Conservation (phyloP, 176 grass and related monocot species). For the Poa pratensis region DNA sequence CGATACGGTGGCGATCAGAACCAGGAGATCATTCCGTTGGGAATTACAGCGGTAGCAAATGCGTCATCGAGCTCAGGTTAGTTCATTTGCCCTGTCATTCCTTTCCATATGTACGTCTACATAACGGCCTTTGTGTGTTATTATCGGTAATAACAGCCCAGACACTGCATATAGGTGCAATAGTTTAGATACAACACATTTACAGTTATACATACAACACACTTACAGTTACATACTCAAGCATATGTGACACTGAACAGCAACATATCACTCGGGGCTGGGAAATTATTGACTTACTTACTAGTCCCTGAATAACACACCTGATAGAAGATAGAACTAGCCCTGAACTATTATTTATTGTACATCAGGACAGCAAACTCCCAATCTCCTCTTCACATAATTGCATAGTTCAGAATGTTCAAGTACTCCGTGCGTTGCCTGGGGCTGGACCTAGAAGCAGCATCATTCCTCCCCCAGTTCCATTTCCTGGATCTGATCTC, state of each 20-base stretch:
- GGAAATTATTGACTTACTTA: constrained; percentile 1
- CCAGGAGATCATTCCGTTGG: neutral
- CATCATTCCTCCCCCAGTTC: constrained; percentile 31
- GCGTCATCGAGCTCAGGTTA: neutral
- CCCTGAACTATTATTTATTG: neutral
- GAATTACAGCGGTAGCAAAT: neutral
- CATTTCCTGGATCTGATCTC: constrained; percentile 40
- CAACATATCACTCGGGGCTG: neutral
- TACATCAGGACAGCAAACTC: neutral
- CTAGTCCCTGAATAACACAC: constrained; percentile 13
- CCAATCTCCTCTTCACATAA: neutral
- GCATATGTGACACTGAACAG: neutral
- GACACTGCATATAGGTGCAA: constrained; percentile 18
- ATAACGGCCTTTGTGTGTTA: neutral
- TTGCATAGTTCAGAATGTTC: neutral
- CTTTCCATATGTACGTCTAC: neutral
- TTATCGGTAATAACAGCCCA: neutral
- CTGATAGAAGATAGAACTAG: constrained; percentile 24
- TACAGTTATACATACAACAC: neutral
- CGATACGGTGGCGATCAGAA: neutral
- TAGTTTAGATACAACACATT: constrained; percentile 8
- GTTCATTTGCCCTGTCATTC: neutral
- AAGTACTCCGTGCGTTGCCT: neutral
- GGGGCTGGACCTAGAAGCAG: constrained; percentile 59
- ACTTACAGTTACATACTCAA: constrained; percentile 12